Base-by-base conservation (phyloP, 345 rosid genomes). In the Linum tenue region DNA sequence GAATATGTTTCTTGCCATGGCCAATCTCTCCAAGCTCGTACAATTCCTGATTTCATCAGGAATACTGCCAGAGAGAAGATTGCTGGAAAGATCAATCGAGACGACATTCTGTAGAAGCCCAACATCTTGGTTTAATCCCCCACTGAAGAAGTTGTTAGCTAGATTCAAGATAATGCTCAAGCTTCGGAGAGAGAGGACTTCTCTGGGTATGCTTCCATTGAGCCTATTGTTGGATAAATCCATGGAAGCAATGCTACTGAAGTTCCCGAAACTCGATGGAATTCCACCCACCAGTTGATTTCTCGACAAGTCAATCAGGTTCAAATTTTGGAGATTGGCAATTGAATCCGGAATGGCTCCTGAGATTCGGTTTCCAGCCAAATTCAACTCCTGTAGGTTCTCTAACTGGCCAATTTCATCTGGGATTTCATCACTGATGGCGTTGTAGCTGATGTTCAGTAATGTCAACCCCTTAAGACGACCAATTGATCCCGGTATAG, bases 141-240 rank as follows among this genome's bases (percentile, higher is more conserved):
- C 85, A 14, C 56, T 62, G 4, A 82, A 70, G 63, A 64, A 63
- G 70, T 84, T 84, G 4, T 8, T 67, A 0, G 89, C 82, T 60
- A 84, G 72, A 58, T 80, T 78, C 63, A 80, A 62, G 59, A 69
- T 36, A 0, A 36, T 57, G 40, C 79, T 78, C 73, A 84, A 68
- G 62, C 83, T 77, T 43, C 72, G 70, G 3, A 79, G 74, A 53
- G 60, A 70, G 57, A 84, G 73, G 70, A 82, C 63, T 63, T 82
- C 85, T 58, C 63, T 70, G 1, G 83, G 75, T 63, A 80, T 68
- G 76, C 73, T 79, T 73, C 86, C 81, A 42, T 62, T 68, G 61
- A 85, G 66, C 78, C 36, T 80, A 56, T 85, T 82, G 68, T 17
- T 75, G 62, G 89, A 82, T 53, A 82, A 56, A 51, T 82, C 86